A percentile compares a stretch with the other conserved stretches of the same genome.
phyloP scores from a whole-genome alignment of 352 stramenopile species.

The Phytophthora colocasiae region DNA sequence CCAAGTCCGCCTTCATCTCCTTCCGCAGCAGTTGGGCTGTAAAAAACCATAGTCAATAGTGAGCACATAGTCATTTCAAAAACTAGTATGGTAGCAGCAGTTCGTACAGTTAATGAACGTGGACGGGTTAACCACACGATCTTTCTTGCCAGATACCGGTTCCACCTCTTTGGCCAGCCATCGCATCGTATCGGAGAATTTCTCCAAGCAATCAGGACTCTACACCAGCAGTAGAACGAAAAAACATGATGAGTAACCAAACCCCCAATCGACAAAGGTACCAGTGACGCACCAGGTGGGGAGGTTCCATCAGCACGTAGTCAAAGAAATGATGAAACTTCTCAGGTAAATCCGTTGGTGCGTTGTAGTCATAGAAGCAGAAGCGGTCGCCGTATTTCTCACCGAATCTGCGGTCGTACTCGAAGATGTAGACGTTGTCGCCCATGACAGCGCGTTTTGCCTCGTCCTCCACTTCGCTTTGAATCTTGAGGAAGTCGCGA shows the following conservation, averaged over 20 bases:
- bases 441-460: constrained; percentile 36
- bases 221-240: constrained; percentile 12
- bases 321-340: constrained; percentile 67
- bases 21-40: constrained; percentile 50
- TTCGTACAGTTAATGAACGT: constrained; percentile 59
- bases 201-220: constrained; percentile 54
- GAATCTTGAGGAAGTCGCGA: constrained; percentile 45
- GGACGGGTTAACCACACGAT: constrained; percentile 44
- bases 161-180: constrained; percentile 48
- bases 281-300: constrained; percentile 44
- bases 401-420: constrained; percentile 56
- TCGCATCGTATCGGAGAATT: constrained; percentile 62
- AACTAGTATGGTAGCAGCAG: background rate
- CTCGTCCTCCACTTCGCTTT: constrained; percentile 38
- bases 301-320: constrained; percentile 59
- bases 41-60: constrained; percentile 7
- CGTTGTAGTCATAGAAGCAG: constrained; percentile 63
- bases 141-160: constrained; percentile 37
- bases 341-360: constrained; percentile 41
- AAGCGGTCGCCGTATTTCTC: constrained; percentile 59
- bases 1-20: constrained; percentile 51
- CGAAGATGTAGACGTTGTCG: constrained; percentile 59
- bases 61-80: background rate
- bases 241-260: background rate
- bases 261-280: background rate